A percentile compares a stretch with the other conserved stretches of the same genome.
Evolutionary conservation across 495 filamentous ascomycete species (phyloP).

Genomic region (Lepidopterella palustris): DNA sequence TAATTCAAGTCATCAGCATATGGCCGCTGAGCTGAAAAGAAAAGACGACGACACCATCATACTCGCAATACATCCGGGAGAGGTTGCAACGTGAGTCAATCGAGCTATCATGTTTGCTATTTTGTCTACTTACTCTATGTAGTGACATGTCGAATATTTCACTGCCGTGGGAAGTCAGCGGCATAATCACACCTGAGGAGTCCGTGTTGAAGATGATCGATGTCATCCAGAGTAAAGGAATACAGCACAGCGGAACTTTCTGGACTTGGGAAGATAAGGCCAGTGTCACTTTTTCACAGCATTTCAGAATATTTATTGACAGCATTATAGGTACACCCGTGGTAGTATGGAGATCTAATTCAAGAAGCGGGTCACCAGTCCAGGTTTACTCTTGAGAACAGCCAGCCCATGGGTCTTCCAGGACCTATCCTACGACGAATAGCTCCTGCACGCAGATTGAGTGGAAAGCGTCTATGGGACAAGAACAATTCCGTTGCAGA

Average conservation of each 20-base stretch:
- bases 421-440: too few species aligned
- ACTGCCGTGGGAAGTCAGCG: conserved; percentile 46
- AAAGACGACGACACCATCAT: conserved; percentile 44
- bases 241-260: conserved; percentile 47
- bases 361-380: too few species aligned
- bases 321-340: neutral
- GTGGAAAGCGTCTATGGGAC: too few species aligned
- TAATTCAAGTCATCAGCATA: conserved; percentile 35
- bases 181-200: conserved; percentile 44
- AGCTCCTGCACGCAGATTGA: too few species aligned
- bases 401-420: too few species aligned
- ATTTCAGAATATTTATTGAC: neutral
- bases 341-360: neutral
- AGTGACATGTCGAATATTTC: conserved; percentile 46
- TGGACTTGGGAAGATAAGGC: conserved; percentile 51
- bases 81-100: conserved; percentile 45
- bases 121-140: conserved; percentile 9
- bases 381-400: conserved; percentile 15
- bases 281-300: conserved; percentile 12
- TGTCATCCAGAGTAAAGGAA: conserved; percentile 45
- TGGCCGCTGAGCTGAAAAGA: conserved; percentile 48
- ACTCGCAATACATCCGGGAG: conserved; percentile 52
- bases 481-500: too few species aligned
- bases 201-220: conserved; percentile 46
- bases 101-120: neutral